Evolutionary conservation across 2,329 filamentous ascomycete species (phyloP).

Genomic region (Zasmidium citrigriseum): DNA sequence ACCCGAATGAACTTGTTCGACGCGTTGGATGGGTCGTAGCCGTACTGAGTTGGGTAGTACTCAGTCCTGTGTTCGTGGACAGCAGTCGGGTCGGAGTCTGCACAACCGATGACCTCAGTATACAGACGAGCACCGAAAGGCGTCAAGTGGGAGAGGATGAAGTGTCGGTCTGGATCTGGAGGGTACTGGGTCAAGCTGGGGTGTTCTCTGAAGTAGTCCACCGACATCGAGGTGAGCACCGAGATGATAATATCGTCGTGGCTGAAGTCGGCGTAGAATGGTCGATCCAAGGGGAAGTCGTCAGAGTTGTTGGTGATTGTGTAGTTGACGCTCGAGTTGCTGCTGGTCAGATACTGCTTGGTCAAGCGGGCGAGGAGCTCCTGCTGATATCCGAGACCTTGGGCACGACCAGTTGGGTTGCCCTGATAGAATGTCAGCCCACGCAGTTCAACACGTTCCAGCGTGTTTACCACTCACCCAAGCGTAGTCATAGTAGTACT

Average conservation of each 20-base stretch:
- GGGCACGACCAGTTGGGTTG: slow-evolving; percentile 53
- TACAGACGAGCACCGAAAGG: slow-evolving; percentile 58
- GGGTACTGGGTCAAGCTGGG: slow-evolving; percentile 46
- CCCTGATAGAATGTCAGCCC: slow-evolving; percentile 42
- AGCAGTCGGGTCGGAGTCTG: slow-evolving; percentile 40
- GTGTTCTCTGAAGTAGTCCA: slow-evolving; percentile 56
- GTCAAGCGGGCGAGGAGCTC: slow-evolving; percentile 54
- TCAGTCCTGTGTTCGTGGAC: slow-evolving; percentile 42
- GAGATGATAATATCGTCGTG: slow-evolving; percentile 57
- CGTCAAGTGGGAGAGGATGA: slow-evolving; percentile 53
- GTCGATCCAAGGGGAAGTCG: slow-evolving; percentile 50
- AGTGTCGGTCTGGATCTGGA: slow-evolving; percentile 47
- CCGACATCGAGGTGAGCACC: slow-evolving; percentile 52
- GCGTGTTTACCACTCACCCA: background rate
- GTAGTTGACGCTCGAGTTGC: slow-evolving; percentile 55
- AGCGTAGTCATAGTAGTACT: slow-evolving; percentile 48
- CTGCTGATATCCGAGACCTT: slow-evolving; percentile 56
- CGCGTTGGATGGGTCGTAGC: slow-evolving; percentile 43
- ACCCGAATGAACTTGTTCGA: slow-evolving; percentile 50
- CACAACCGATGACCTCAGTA: slow-evolving; percentile 59
- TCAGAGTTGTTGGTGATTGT: slow-evolving; percentile 48
- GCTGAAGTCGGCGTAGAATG: slow-evolving; percentile 56
- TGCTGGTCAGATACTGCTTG: slow-evolving; percentile 48
- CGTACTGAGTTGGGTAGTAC: slow-evolving; percentile 49
- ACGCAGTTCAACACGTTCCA: background rate